phyloP scores from a whole-genome alignment of 352 stramenopile genomes.

The Ophiocytium majus region DNA sequence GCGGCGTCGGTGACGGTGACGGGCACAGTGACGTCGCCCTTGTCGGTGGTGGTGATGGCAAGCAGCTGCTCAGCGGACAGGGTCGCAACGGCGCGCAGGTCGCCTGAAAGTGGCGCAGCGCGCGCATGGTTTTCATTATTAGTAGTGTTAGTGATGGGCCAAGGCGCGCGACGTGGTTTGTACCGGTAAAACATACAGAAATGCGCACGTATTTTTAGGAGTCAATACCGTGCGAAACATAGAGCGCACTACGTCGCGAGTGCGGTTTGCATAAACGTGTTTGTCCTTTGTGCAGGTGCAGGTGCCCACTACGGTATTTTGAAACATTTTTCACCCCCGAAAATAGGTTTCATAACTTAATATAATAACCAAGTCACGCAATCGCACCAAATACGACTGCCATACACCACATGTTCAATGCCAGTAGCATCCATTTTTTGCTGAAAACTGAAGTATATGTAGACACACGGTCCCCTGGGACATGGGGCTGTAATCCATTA shows the following conservation, averaged over 20 bases:
- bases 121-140: neutral
- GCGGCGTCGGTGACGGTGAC: slow-evolving; percentile 70
- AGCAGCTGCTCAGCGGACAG: slow-evolving; percentile 69
- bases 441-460: too few species aligned
- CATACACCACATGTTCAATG: too few species aligned
- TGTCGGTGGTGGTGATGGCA: slow-evolving; percentile 68
- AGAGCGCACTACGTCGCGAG: neutral
- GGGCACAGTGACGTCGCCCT: slow-evolving; percentile 69
- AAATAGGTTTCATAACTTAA: too few species aligned
- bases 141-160: neutral
- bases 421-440: too few species aligned
- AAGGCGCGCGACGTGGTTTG: neutral
- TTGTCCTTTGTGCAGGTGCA: too few species aligned
- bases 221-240: neutral
- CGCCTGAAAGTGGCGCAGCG: slow-evolving; percentile 59
- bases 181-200: neutral
- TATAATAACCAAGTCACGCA: too few species aligned
- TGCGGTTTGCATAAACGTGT: too few species aligned
- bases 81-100: slow-evolving; percentile 68
- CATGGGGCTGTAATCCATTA: too few species aligned
- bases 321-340: too few species aligned
- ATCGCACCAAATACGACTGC: too few species aligned
- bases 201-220: neutral
- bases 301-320: too few species aligned
- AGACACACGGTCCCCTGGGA: too few species aligned